Percentiles rank a stretch among this genome's conserved stretches.
Conservation (phyloP, 371 early-diverging fungal species). For the Mucor mucedo region DNA sequence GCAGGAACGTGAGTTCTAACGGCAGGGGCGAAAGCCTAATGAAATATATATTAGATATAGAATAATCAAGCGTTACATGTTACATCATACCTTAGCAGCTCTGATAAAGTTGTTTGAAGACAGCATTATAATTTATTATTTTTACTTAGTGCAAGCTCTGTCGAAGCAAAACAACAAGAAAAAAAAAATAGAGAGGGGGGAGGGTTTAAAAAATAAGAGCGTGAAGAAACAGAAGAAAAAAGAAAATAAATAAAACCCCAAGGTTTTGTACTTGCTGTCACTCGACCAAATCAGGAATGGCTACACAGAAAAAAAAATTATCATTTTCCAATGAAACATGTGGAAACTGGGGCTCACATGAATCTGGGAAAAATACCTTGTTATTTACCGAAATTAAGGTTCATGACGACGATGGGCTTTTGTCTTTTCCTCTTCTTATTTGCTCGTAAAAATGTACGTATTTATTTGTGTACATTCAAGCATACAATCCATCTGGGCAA, state of each 20-base stretch:
- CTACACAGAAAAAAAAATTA: conserved; percentile 30
- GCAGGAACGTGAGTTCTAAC: conserved; percentile 34
- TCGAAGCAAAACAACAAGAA: conserved; percentile 17
- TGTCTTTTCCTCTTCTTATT: background rate
- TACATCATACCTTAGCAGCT: conserved; percentile 35
- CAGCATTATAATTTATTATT: conserved; percentile 27
- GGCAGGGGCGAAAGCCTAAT: conserved; percentile 40
- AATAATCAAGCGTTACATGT: background rate
- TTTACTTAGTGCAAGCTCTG: conserved; percentile 28
- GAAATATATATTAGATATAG: background rate
- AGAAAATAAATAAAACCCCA: conserved; percentile 12
- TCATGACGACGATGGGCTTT: conserved; percentile 13
- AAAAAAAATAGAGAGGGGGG: conserved; percentile 28
- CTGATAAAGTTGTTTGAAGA: conserved; percentile 37
- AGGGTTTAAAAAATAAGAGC: conserved; percentile 17
- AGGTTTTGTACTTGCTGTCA: conserved; percentile 56
- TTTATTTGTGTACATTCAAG: background rate
- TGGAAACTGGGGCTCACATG: conserved; percentile 35
- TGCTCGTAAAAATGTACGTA: background rate
- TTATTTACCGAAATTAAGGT: conserved; percentile 8
- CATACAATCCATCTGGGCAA: background rate
- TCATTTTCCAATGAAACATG: conserved; percentile 28
- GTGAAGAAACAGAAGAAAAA: conserved; percentile 14
- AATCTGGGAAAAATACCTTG: conserved; percentile 25
- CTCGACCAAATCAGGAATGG: conserved; percentile 55